Base-by-base conservation (phyloP, 176 grass and related monocot species). In the Cenchrus fungigraminus region DNA sequence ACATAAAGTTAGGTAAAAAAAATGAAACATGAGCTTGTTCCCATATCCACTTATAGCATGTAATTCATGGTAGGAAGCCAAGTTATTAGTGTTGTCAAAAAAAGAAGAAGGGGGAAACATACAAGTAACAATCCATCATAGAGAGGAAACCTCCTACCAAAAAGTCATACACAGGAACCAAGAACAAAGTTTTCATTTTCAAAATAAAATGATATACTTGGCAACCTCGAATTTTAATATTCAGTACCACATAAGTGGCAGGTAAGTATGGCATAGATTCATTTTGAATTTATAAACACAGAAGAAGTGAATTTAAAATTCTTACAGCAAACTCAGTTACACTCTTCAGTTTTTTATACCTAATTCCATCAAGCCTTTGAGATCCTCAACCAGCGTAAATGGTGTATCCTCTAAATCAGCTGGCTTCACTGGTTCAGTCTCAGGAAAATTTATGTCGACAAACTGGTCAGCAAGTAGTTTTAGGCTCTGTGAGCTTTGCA, bases 301-400 rank as follows among this genome's bases (percentile, higher is more conserved):
- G 84, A 34, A 34, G 34, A n/a, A 17, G 19, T 79, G 45, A 54
- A 57, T 83, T 88, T 66, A 22, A 44, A 72, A 83, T 84, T 63
- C 95, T 95, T 89, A 99, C 97, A 77, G 93, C 93, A 91, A 99
- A 99, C 79, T 99, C 97, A 82, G 88, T 80, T 69, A 91, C 84
- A 84, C 54, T 64, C 83, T 85, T 92, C 88, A 99, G 82, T 87
- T 99, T 98, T 76, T 89, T 34, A 34, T 80, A 82, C 82, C 89
- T 87, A 99, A 81, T 72, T 94, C 84, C 13, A 42, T 76, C 58
- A 99, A 89, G 46, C 91, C 93, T 79, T 99, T 89, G 60, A 68
- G 68, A 76, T 89, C 49, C 25, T 92, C 88, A 46, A 99, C 91
- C 42, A 95, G 90, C 20, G 87, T 98, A 91, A 98, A 94, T 29